Evolutionary conservation across 192 early-diverging fungal genomes (phyloP), one percentile per base, ranked within the genome.

Genomic region (Backusella parvicylindrica): DNA sequence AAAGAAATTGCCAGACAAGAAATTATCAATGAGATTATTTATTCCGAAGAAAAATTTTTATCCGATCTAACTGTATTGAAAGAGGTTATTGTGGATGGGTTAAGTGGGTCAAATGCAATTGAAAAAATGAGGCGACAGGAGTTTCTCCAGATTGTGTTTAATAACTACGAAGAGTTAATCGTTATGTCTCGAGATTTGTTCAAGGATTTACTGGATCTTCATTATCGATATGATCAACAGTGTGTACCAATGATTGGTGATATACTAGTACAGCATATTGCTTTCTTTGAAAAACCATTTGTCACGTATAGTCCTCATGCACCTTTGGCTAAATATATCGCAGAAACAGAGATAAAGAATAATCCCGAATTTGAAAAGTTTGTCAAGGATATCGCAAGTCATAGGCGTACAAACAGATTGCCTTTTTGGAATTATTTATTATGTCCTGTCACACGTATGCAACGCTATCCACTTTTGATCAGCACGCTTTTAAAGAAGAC

Each of bases 21-120:
- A 81, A 92, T 97, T 12, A 97, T 99, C 64, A 94, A 91, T 76
- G 98, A 99, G 76, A 91, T 97, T 6, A 87, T 96, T 35, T 86
- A 90, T 65, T 97, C 97, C 2, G 98, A 99, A 85, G 87, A 87
- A 30, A 95, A 97, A 77, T 99, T 97, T 76, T 88, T 95, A 21
- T 86, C 88, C 21, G 97, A 99, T 87, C 86, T 99, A 30, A 86
- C 92, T 49, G 87, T 93, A 37, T 84, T 96, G 13, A 88, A 95
- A 1, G 92, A 94, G 69, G 64, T 77, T 33, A 64, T 72, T 41
- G 71, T 28, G 0, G 36, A 64, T 30, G 70, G 70, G 8, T 16
- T 77, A 2, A 36, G 18, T 7, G 40, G 21, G 2, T 68, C 63
- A 1, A 37, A 68, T n/a, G 67, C 73, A 4, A 73, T 81, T 64